Evolutionary conservation across 768 basidiomycete species (phyloP).

Genomic region (Calocybe gangraenosa): DNA sequence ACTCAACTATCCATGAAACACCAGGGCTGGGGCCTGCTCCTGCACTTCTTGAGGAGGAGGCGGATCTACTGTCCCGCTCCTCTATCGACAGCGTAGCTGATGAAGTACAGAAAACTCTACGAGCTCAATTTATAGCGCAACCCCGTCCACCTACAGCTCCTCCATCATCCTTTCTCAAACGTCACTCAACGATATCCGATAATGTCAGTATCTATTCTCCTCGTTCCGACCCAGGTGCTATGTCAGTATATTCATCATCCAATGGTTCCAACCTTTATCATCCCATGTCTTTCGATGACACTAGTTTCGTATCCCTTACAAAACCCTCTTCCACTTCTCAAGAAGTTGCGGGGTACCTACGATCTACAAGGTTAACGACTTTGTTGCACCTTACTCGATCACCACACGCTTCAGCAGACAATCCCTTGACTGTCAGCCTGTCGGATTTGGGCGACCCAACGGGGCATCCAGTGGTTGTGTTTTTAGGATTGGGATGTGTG

Average conservation of each 20-base stretch:
- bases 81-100: slow-evolving; percentile 86
- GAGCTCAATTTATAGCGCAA: slow-evolving; percentile 46
- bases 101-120: slow-evolving; percentile 70
- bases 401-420: slow-evolving; percentile 72
- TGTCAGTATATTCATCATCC: slow-evolving; percentile 50
- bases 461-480: slow-evolving; percentile 89
- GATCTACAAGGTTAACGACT: slow-evolving; percentile 81
- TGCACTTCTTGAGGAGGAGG: slow-evolving; percentile 50
- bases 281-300: slow-evolving; percentile 43
- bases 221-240: slow-evolving; percentile 48
- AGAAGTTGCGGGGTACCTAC: slow-evolving; percentile 81
- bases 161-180: slow-evolving; percentile 40
- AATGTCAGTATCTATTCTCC: slow-evolving; percentile 51
- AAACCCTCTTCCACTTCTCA: slow-evolving; percentile 53
- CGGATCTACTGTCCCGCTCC: slow-evolving; percentile 69
- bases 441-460: slow-evolving; percentile 84
- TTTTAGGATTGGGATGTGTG: slow-evolving; percentile 91
- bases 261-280: slow-evolving; percentile 41
- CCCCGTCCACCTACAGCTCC: slow-evolving; percentile 27
- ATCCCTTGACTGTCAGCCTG: slow-evolving; percentile 82
- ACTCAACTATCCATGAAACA: slow-evolving; percentile 47
- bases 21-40: slow-evolving; percentile 51
- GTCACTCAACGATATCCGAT: slow-evolving; percentile 55
- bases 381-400: slow-evolving; percentile 73
- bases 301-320: slow-evolving; percentile 34